Base-by-base conservation (phyloP, 108 stramenopile genomes). In the Cyclotella cryptica region DNA sequence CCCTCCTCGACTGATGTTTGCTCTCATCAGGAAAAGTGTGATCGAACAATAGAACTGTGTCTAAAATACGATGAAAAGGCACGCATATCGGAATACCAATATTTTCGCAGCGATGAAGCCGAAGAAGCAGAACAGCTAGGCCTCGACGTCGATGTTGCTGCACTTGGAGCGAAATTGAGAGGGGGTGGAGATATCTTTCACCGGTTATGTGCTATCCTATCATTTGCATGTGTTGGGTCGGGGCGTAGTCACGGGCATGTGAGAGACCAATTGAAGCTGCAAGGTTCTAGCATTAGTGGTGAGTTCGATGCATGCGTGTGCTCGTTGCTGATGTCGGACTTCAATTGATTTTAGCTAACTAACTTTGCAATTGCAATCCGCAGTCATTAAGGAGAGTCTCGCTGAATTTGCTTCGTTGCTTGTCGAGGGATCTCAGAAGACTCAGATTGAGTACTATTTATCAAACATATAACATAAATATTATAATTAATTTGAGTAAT, bases 181-280 rank as follows among this genome's bases (percentile, higher is more conserved):
- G 91, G 91, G 18, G 93, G 93, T 0, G 93, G 93, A 26, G 93
- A 89, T 53, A 46, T 94, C 13, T 94, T 87, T 73, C 88, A 92
- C 64, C 89, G 93, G 15, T n/a, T 90, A 0, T 85, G 89, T 28
- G 91, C 91, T 14, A 79, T 90, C 39, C 49, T 89, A 18, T 88
- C 89, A 18, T 92, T 88, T 74, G 79, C 79, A 7, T 88, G 88
- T 66, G 82, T 79, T 0, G 78, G 84, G 43, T 90, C 89, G 10
- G 88, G 87, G 80, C 86, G 88, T 19, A 87, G 90, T 68, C 93
- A 90, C 64, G 80, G 75, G 43, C 88, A 88, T 54, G 85, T 90
- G 58, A 53, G 86, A 57, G 70, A 79, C 9, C 91, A 90, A 64
- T 65, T 92, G 53, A 72, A 70, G 39, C 35, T 88, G 61, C 75